Base-by-base conservation (phyloP, 1,284 basidiomycete species). In the Trametes pubescens region DNA sequence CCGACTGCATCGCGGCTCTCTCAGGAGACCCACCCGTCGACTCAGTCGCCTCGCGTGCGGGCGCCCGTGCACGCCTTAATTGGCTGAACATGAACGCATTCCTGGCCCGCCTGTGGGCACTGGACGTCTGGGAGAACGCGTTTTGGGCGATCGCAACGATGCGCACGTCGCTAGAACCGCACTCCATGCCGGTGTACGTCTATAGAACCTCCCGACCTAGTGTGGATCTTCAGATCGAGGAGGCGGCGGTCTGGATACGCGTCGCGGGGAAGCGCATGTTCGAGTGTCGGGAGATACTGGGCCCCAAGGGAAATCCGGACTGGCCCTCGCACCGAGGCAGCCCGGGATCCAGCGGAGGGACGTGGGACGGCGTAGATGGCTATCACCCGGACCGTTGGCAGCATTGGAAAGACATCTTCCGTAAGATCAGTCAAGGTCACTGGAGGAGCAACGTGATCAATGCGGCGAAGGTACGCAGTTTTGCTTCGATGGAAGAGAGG, bases 311-410 rank as follows among this genome's bases (percentile, higher is more conserved):
- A 9, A 59, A 65, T 21, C 52, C 64, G 10, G 24, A 62, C 6
- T 65, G 64, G 64, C 5, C 44, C 14, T 24, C 5, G n/a, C 47
- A 49, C 26, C 8, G 35, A 0, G 60, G 60, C 5, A 18, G 26
- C 35, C 60, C 64, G 9, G 64, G 64, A 0, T 24, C 34, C 4
- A 65, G 60, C 24, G 60, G 57, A 6, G 64, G 64, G 11, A 65
- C 57, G n/a, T 65, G 64, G 64, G 57, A 65, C 22, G 64, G 64
- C 13, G 64, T 62, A 21, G 60, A 65, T 43, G 64, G 64, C 32
- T 65, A 65, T 32, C 59, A 61, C 26, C 59, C 63, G 26, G 63
- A 65, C 22, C 32, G 63, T 13, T 65, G 63, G 63, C 29, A 38
- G 7, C 59, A 61, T 44, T 65, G 63, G 63, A 65, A 54, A 44